A percentile compares a stretch with the other conserved stretches of the same genome.
phyloP scores from a whole-genome alignment of 805 yeast species.

The Metschnikowia arizonensis region DNA sequence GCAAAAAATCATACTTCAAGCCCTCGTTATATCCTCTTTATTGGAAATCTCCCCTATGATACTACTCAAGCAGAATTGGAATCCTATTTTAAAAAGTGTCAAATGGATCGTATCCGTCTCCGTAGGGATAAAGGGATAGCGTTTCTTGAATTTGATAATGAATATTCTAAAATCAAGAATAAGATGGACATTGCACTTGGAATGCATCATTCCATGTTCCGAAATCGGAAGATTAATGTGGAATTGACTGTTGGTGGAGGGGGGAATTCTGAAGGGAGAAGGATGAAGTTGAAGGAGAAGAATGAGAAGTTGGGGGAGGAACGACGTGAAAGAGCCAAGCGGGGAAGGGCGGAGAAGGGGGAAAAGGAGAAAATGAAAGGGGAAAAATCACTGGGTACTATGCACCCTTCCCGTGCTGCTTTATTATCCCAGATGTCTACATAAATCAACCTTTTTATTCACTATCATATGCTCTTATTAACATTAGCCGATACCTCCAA shows the following conservation, averaged over 20 bases:
- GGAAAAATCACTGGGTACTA: conserved; percentile 18
- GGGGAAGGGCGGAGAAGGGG: conserved; percentile 43
- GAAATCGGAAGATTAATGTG: conserved; percentile 80
- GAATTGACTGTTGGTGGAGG: conserved; percentile 99
- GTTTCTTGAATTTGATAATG: conserved; percentile 72
- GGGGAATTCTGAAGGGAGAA: conserved; percentile 70
- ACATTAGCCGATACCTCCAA: neutral
- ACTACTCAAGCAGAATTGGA: conserved; percentile 57
- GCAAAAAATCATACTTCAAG: no score
- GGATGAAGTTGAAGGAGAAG: conserved; percentile 66
- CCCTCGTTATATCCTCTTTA: conserved; percentile 76
- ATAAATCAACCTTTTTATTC: neutral
- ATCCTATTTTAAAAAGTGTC: conserved; percentile 66
- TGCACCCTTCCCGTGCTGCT: conserved; percentile 69
- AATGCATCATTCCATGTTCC: conserved; percentile 71
- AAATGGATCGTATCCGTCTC: conserved; percentile 73
- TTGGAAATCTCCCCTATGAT: conserved; percentile 84
- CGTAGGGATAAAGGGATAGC: conserved; percentile 89
- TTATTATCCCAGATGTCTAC: conserved; percentile 30
- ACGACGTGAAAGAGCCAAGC: conserved; percentile 52
- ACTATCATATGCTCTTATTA: neutral
- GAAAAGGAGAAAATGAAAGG: conserved; percentile 20
- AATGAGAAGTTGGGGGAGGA: conserved; percentile 73
- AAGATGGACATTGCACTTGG: conserved; percentile 81
- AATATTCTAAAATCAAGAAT: conserved; percentile 59